Evolutionary conservation across 139 green algal species (phyloP), one percentile per base, ranked within the genome.

Genomic region (Nannochloris sp.): DNA sequence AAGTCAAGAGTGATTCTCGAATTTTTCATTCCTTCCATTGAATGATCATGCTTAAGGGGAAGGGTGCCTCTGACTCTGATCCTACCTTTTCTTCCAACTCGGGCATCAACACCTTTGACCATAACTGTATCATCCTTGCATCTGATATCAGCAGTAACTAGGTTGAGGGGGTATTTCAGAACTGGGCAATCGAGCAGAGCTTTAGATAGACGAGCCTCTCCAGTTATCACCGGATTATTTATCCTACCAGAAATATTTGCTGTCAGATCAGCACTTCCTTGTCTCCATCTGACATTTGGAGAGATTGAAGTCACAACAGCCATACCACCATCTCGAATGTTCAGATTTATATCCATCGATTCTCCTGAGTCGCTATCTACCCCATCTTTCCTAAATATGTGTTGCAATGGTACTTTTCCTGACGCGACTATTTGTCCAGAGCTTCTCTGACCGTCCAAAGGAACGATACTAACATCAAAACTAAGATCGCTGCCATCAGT

Each of bases 311-410:
- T 75, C 36, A 96, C 54, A 14, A 96, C 71, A 36, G 65, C 62
- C 83, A 96, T 89, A 65, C 90, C 90, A 21, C 74, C 74, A 62
- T 96, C 90, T 44, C 79, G 78, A 9, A 96, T 76, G 25, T 25
- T 65, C 61, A 88, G 49, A 25, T 71, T 55, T 31, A 90, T 69
- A 25, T 85, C 76, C 48, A 88, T 18, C 27, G 19, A 40, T 25
- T 56, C 23, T 23, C n/a, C 18, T 19, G 44, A 21, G 8, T 63
- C 19, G 21, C 44, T 31, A 37, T 27, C 10, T 16, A 15, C 4
- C 21, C 25, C 14, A 19, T 0, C 44, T 25, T 27, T 25, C 15
- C 43, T 16, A 19, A 43, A 19, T 31, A 55, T 9, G 9, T 40
- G 44, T 8, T 31, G 31, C 3, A 81, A 57, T 1, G 83, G 82